These are phyloP conservation scores for Ormosia emarginata DNA, from an alignment of 306 rosid genomes.

Conservation along the genomic window DNA sequence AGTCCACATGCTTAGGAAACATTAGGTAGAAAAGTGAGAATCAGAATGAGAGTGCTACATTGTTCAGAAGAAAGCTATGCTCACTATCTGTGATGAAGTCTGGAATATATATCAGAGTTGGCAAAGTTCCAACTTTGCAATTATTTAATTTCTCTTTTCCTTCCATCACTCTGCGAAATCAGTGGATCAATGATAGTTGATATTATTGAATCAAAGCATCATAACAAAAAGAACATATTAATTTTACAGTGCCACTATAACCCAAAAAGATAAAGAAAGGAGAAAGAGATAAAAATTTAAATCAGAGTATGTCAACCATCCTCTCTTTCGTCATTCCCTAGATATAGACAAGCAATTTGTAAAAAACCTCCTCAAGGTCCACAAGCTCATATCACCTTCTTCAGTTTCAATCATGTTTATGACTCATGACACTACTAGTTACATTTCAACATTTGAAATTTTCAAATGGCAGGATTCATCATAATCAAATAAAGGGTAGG, in stretches of 20 bases:
- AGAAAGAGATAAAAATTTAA: not conserved
- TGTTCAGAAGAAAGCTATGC: slow-evolving; percentile 50
- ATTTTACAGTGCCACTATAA: not conserved
- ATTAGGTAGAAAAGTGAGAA: not conserved
- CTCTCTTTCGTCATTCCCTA: not conserved
- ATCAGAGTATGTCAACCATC: not conserved
- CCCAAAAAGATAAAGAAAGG: not conserved
- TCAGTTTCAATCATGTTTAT: not conserved
- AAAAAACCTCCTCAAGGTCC: not conserved
- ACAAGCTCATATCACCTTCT: not conserved
- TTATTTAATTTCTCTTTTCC: slow-evolving; percentile 20
- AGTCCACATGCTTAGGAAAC: not conserved
- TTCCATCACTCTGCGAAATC: slow-evolving; percentile 46
- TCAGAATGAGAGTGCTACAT: slow-evolving; percentile 32
- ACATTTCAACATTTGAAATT: not conserved
- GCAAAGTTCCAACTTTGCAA: slow-evolving; percentile 64
- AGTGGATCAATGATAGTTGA: slow-evolving; percentile 8
- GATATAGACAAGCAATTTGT: not conserved
- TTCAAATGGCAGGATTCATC: not conserved
- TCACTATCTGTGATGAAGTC: slow-evolving; percentile 51
- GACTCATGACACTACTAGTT: no score
- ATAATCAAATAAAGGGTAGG: not conserved
- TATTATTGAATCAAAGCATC: not conserved
- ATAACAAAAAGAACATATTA: not conserved
- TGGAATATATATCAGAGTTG: slow-evolving; percentile 65